Evolutionary conservation across 2,329 filamentous ascomycete species (phyloP).

Genomic region (Drechslera avenae): DNA sequence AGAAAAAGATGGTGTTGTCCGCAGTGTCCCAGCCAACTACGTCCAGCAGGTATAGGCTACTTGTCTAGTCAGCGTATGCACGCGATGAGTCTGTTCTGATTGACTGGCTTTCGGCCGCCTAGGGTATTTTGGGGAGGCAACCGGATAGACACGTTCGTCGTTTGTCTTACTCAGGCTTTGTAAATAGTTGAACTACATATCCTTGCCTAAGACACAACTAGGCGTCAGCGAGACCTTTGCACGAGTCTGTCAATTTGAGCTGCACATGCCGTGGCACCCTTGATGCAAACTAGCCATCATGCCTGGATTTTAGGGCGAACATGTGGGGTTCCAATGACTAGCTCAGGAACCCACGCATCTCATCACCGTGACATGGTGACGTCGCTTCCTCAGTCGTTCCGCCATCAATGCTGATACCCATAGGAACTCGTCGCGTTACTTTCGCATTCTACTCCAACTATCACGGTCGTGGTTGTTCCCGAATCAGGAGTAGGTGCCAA

Average conservation of each 20-base stretch:
- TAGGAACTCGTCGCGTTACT: background rate
- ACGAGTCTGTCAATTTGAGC: background rate
- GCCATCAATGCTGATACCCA: background rate
- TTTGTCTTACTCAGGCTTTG: slow-evolving; percentile 5
- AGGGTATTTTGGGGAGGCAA: background rate
- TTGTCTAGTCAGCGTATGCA: slow-evolving; percentile 19
- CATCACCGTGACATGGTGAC: background rate
- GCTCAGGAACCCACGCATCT: background rate
- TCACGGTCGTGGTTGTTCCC: background rate
- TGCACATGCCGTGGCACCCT: slow-evolving; percentile 12
- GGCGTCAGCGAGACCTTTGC: background rate
- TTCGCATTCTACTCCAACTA: background rate
- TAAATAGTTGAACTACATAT: slow-evolving; percentile 9
- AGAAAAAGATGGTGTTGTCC: slow-evolving; percentile 83
- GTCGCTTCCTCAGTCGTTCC: background rate
- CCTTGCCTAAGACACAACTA: background rate
- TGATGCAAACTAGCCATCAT: background rate
- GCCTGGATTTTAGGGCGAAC: slow-evolving; percentile 4
- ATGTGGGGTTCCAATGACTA: slow-evolving; percentile 8
- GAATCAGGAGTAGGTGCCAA: background rate
- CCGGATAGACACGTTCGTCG: background rate
- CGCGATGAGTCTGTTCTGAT: slow-evolving; percentile 15
- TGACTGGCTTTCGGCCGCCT: background rate
- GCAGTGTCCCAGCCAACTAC: slow-evolving; percentile 93
- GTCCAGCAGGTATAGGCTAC: slow-evolving; percentile 69